Evolutionary conservation across 768 basidiomycete genomes (phyloP).

Genomic region (Lentinus tigrinus): DNA sequence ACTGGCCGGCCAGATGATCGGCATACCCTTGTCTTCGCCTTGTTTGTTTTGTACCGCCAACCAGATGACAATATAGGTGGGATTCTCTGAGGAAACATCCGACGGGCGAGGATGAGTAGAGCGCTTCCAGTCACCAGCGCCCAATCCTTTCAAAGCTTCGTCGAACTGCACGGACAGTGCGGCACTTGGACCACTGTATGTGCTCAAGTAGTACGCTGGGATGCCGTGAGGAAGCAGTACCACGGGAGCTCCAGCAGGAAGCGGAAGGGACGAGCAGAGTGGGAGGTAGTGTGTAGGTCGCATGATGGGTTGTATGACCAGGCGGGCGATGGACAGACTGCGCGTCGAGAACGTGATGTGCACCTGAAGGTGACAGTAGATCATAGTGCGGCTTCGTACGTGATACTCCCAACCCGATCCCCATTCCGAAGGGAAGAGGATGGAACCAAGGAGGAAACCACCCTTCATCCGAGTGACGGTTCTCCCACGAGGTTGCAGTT

Average conservation of each 20-base stretch:
- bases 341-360: slow-evolving; percentile 36
- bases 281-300: slow-evolving; percentile 58
- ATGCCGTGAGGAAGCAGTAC: slow-evolving; percentile 67
- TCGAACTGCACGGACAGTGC: slow-evolving; percentile 63
- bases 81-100: slow-evolving; percentile 1
- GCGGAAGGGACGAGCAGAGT: slow-evolving; percentile 39
- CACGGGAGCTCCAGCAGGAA: slow-evolving; percentile 64
- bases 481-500: slow-evolving; percentile 25
- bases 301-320: slow-evolving; percentile 68
- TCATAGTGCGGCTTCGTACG: slow-evolving; percentile 49
- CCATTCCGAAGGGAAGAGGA: slow-evolving; percentile 53
- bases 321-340: slow-evolving; percentile 29
- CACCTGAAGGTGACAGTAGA: slow-evolving; percentile 60
- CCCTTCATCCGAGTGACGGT: slow-evolving; percentile 51
- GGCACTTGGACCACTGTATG: slow-evolving; percentile 67
- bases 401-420: slow-evolving; percentile 62
- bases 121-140: slow-evolving; percentile 51
- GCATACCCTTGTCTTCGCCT: slow-evolving; percentile 76
- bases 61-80: slow-evolving; percentile 65
- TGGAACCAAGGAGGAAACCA: slow-evolving; percentile 61
- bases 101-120: not conserved
- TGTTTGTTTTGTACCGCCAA: slow-evolving; percentile 74
- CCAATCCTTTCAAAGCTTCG: slow-evolving; percentile 60
- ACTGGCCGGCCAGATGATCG: slow-evolving; percentile 68
- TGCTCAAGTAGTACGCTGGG: slow-evolving; percentile 71